Evolutionary conservation across 2,329 filamentous ascomycete genomes (phyloP), one percentile per base, ranked within the genome.

Genomic region (Penicillium sp.): DNA sequence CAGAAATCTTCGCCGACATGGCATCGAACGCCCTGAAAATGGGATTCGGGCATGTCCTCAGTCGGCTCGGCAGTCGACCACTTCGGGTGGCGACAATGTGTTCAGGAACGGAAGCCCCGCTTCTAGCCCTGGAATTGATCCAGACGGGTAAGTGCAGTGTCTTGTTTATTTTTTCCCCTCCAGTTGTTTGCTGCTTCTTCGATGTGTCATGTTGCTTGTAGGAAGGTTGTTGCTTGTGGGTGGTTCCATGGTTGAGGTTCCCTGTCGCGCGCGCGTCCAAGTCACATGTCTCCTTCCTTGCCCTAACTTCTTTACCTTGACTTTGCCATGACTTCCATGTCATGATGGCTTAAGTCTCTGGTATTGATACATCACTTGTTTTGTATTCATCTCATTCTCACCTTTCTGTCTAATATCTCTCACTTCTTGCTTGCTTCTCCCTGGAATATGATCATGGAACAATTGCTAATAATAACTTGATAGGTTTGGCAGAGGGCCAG

Each of bases 21-120:
- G 65, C 66, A 2, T 21, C 43, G 3, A 63, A 60, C 8, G 70
- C 71, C 11, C 38, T 69, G 36, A 44, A 60, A 15, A 53, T 67
- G 3, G 62, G 59, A 3, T 82, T 87, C 54, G 65, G 64, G 1
- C 75, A 82, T 31, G 76, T 86, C 39, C 74, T 63, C 46, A 70
- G 38, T 21, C 68, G 53, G 57, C 69, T 60, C 61, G 71, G 11
- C 63, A 82, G 10, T 50, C 66, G 31, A 55, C 75, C 50, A 70
- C 76, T 88, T 27, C 74, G 80, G 9, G 76, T 92, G 27, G 88
- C 82, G 0, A 93, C 90, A 0, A 84, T 92, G 77, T 92, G 89
- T 68, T 92, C 89, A 1, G 90, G 90, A 0, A 92, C 90, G 0
- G 90, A 93, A 63, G 85, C 85, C 5, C 90, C 90, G 0, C 74